Evolutionary conservation across 495 filamentous ascomycete species (phyloP).

Genomic region (Xylaria castorea): DNA sequence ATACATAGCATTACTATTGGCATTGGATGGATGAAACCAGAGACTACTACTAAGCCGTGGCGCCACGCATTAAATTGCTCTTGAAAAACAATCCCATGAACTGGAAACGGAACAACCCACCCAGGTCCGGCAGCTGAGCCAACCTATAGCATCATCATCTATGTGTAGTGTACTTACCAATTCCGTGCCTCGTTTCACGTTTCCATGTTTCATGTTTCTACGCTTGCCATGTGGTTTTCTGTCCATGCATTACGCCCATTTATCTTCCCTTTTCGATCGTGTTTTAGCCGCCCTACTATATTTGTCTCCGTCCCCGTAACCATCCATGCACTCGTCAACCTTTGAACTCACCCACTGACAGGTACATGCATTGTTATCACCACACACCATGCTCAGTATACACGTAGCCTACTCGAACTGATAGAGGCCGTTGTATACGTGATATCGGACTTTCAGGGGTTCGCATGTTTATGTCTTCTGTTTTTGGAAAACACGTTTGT

Average conservation of each 20-base stretch:
- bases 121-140: neutral
- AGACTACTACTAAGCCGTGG: neutral
- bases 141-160: slow-evolving; percentile 18
- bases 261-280: neutral
- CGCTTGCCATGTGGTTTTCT: slow-evolving; percentile 26
- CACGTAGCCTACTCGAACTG: neutral
- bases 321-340: neutral
- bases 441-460: neutral
- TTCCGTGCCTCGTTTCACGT: slow-evolving; percentile 34
- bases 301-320: slow-evolving; percentile 8
- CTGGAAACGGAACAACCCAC: neutral
- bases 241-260: neutral
- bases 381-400: neutral
- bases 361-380: slow-evolving; percentile 3
- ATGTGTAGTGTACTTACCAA: neutral
- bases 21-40: slow-evolving; percentile 12
- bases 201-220: slow-evolving; percentile 42
- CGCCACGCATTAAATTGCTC: no score
- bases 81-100: no score
- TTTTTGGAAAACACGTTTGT: slow-evolving; percentile 8
- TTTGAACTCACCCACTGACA: neutral
- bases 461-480: slow-evolving; percentile 3
- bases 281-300: slow-evolving; percentile 27
- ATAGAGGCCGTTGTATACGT: slow-evolving; percentile 7
- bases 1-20: neutral